phyloP scores from a whole-genome alignment of 2,329 filamentous ascomycete species.

The Daldinia sp. region DNA sequence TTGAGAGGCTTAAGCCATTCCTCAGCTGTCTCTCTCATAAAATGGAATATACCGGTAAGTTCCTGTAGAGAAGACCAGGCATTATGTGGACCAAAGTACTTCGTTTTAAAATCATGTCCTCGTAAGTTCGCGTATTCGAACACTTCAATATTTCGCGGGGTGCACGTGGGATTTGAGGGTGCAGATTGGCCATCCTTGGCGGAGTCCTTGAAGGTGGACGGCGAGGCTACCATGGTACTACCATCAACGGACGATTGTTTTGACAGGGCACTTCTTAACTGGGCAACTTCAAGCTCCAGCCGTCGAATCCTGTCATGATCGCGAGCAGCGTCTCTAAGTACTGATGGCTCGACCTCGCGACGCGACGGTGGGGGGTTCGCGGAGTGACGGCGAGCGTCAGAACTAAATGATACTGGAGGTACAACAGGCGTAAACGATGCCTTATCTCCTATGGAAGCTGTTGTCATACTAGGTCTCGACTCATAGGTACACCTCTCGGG shows the following conservation, averaged over 20 bases:
- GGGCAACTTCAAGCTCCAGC: slow-evolving; percentile 69
- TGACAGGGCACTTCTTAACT: slow-evolving; percentile 65
- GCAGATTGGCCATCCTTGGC: slow-evolving; percentile 53
- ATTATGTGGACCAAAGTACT: slow-evolving; percentile 71
- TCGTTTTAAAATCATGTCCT: slow-evolving; percentile 69
- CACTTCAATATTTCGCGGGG: slow-evolving; percentile 51
- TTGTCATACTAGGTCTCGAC: slow-evolving; percentile 56
- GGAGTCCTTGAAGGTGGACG: slow-evolving; percentile 61
- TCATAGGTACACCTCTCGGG: slow-evolving; percentile 71
- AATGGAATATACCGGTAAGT: slow-evolving; percentile 66
- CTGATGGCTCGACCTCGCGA: slow-evolving; percentile 52
- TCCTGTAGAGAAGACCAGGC: slow-evolving; percentile 71
- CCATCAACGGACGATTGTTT: slow-evolving; percentile 63
- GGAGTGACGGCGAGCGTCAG: slow-evolving; percentile 43
- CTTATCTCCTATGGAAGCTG: slow-evolving; percentile 57
- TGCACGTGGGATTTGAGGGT: slow-evolving; percentile 53
- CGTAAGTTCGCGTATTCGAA: slow-evolving; percentile 68
- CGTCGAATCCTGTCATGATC: slow-evolving; percentile 70
- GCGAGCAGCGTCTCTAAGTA: slow-evolving; percentile 57
- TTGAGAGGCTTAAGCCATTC: slow-evolving; percentile 71
- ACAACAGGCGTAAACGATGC: slow-evolving; percentile 61
- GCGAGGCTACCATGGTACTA: slow-evolving; percentile 63
- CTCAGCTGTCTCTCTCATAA: slow-evolving; percentile 72
- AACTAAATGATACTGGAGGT: slow-evolving; percentile 58
- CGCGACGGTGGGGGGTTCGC: slow-evolving; percentile 52